Percentiles rank a stretch among this genome's conserved stretches.
Conservation (phyloP, 495 filamentous ascomycete species). For the Neurospora sp. region DNA sequence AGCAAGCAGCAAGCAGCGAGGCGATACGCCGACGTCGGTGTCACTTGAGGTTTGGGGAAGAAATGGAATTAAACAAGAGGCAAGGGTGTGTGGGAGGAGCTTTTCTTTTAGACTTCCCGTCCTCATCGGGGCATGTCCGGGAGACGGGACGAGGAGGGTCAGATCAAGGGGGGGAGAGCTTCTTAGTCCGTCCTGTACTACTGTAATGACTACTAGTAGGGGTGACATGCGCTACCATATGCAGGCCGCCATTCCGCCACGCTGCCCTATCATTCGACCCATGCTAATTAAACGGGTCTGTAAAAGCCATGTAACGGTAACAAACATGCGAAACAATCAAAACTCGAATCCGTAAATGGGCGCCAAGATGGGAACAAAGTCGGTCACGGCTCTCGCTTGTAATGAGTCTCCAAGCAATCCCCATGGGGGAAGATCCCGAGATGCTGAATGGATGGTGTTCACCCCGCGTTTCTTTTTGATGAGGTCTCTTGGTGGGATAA, state of each 20-base stretch:
- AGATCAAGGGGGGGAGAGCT: neutral
- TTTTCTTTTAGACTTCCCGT: neutral
- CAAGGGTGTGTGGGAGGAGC: neutral
- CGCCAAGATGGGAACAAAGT: neutral
- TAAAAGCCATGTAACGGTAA: neutral
- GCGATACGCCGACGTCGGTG: neutral
- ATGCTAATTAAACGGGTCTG: neutral
- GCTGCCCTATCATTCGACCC: neutral
- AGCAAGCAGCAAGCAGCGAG: neutral
- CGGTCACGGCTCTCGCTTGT: neutral
- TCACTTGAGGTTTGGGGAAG: neutral
- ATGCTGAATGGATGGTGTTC: neutral
- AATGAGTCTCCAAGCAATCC: neutral
- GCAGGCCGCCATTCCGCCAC: slow-evolving; percentile 1
- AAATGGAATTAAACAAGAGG: neutral
- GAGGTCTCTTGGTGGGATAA: neutral
- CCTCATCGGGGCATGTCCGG: slow-evolving; percentile 1
- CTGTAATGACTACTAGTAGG: neutral
- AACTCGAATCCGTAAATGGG: neutral
- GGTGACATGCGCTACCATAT: neutral
- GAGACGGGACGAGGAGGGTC: neutral
- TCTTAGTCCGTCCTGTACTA: neutral
- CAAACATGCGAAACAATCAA: neutral
- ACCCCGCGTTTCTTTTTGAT: neutral
- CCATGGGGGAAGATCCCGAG: neutral